Base-by-base conservation (phyloP, 106 monocot genomes). In the Acorus calamus region DNA sequence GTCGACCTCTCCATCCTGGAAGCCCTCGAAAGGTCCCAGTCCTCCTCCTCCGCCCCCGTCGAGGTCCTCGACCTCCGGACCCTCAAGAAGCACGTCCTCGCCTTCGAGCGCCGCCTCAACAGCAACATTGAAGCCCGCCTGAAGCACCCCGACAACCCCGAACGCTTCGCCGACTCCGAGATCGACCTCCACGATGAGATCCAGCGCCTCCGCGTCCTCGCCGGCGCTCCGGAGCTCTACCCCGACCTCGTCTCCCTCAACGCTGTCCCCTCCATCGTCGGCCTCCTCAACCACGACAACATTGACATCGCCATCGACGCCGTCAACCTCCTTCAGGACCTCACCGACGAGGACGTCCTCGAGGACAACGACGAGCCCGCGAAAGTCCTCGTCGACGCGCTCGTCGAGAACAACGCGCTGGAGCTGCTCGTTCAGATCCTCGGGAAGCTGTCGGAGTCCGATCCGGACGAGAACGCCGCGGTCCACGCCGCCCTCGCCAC, bases 31-130 rank as follows among this genome's bases (percentile, higher is more conserved):
- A 77, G 66, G 53, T 79, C 84, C 53, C 68, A 75, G 28, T 28
- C 28, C 28, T 28, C 28, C 28, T 28, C 28, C 46, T 75, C 61
- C 67, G 80, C 63, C 55, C 69, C 70, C 50, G 59, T 82, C 52
- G 87, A 84, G 44, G 78, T 80, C 52, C 86, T 94, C 57, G 96
- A 96, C 76, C 70, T 78, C 68, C 79, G 84, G 46, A 61, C 78
- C 64, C 65, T 84, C 28, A 96, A 96, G 68, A 87, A 91, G 70
- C 82, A 82, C 43, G 84, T 96, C 28, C 86, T 96, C 41, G 60
- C 90, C 74, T 96, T 96, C 80, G 94, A 96, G 78, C 90, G 94
- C 62, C 87, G 90, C 65, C 94, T 96, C 62, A 78, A 77, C 1
- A 90, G 90, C 57, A 96, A 96, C 71, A 87, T 96, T 13, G 94